Base-by-base conservation (phyloP, 768 basidiomycete genomes). In the Lanmaoa pseudosensibilis region DNA sequence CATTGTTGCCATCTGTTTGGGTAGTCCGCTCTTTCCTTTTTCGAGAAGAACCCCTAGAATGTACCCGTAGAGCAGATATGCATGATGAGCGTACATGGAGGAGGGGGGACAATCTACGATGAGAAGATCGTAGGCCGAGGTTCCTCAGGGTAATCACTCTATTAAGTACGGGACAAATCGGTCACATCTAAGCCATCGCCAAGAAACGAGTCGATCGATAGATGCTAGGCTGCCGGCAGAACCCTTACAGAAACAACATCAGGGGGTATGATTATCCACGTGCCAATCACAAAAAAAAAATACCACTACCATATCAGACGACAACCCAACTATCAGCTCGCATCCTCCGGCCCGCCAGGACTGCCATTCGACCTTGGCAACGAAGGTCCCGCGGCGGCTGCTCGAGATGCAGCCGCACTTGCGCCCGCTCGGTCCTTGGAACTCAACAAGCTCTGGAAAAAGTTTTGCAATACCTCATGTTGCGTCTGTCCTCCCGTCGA, bases 391-490 rank as follows among this genome's bases (percentile, higher is more conserved):
- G 56, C 56, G 23, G 59, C 56, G 16, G 64, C 46, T 5, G 59
- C 62, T 19, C 61, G 53, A 2, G 62, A 74, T 16, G 72, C 66
- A n/a, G 66, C 64, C 15, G 73, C 69, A 52, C 71, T 68, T 21
- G 73, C 72, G 12, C 68, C 69, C 23, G 69, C 68, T 5, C 86
- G 80, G 58, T 87, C 87, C 70, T 86, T 88, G 39, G 83, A 83
- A 60, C 80, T 87, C 59, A 94, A 72, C 66, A 93, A 69, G 55
- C 86, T 89, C 72, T 91, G 83, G 83, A 94, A 94, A 78, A 94
- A 94, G 68, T 88, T 88, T 64, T 92, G 89, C 59, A 94, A 69
- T 18, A 92, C 88, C 68, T 92, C 89, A 65, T 92, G 90, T 56
- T 91, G 88, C 38, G 82, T 81, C 73, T 83, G 87, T n/a, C 80